Base-by-base conservation (phyloP, 179 eudicot genomes). In the Spinacia oleracea region DNA sequence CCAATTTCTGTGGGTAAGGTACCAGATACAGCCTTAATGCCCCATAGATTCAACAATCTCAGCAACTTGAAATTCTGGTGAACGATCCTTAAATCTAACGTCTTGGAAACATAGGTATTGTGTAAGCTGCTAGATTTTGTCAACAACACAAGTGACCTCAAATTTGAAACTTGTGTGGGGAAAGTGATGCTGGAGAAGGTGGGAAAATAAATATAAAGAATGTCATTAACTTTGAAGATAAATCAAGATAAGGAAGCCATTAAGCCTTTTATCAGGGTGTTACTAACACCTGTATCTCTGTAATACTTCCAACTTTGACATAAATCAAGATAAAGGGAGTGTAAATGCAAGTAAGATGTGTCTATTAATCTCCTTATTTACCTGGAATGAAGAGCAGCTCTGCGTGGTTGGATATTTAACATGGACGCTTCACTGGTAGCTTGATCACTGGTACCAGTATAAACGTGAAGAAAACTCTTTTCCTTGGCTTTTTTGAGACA, bases 401-500 rank as follows among this genome's bases (percentile, higher is more conserved):
- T 67, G 3, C 81, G 77, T 15, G 81, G 64, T 35, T 60, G 72
- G 53, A 27, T 46, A 34, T 48, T 55, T 18, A 20, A 3, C 16
- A 43, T 1, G 45, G 46, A 45, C 4, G 9, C 71, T 51, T 50
- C 73, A 50, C 3, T 40, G 29, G 40, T 20, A 3, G 35, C 48
- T 3, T 1, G 55, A 10, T 73, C 66, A 73, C 15, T 35, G 4
- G 14, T 77, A 74, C 76, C 72, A 80, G 58, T 75, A 82, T 25
- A 72, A 35, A 73, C 10, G 51, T 58, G 16, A 45, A 78, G 70
- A 78, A 82, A 82, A 11, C 62, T 29, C 25, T 74, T 51, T 2
- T 78, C 79, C 55, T 78, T 74, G 51, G 87, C 91, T 42, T 81
- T 85, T 18, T 73, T 73, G 23, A 79, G 48, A 82, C 86, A 77